phyloP scores from a whole-genome alignment of 176 grass and related monocot species.

The Puccinellia tenuiflora region DNA sequence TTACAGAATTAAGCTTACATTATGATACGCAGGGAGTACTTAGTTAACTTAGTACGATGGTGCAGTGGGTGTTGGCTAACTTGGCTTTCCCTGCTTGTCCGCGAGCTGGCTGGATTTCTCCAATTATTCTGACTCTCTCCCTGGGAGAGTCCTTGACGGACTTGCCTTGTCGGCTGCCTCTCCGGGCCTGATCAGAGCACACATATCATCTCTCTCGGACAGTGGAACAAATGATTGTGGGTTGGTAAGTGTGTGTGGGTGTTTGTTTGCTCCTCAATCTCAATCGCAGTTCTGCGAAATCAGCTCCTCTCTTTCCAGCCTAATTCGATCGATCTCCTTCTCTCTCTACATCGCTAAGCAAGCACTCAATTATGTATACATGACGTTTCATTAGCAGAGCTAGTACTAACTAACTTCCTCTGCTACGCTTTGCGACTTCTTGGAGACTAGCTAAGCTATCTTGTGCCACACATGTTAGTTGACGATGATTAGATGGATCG shows the following conservation, averaged over 20 bases:
- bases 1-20: no score
- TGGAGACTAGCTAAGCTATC: background rate
- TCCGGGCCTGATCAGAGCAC: background rate
- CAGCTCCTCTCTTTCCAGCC: background rate
- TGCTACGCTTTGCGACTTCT: background rate
- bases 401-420: background rate
- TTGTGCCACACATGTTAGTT: background rate
- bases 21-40: no score
- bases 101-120: background rate
- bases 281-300: background rate
- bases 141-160: background rate
- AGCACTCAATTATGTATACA: background rate
- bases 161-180: slow-evolving; percentile 47
- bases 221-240: slow-evolving; percentile 21
- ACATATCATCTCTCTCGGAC: background rate
- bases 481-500: background rate
- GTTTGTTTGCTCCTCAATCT: background rate
- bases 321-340: background rate
- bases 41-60: no score
- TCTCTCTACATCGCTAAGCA: slow-evolving; percentile 4
- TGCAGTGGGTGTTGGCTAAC: slow-evolving; percentile 11
- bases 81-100: slow-evolving; percentile 35
- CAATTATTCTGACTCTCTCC: background rate
- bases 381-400: background rate
- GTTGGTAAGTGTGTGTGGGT: slow-evolving; percentile 8